Conservation (phyloP, 2,329 filamentous ascomycete species). For the Beauveria bassiana region DNA sequence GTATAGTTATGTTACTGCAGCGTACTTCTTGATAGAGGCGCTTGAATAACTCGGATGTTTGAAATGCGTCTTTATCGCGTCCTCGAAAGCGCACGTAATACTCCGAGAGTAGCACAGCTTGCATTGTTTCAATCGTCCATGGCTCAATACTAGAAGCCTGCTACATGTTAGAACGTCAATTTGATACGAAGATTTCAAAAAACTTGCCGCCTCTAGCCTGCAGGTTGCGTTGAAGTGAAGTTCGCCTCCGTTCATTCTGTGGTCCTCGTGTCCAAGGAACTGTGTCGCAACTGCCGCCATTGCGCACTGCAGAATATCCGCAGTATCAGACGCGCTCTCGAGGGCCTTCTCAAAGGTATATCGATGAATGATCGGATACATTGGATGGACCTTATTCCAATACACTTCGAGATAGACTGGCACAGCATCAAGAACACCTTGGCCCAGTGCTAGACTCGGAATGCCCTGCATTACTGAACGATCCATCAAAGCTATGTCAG, state of each 20-base stretch:
- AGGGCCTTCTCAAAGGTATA: constrained; percentile 33
- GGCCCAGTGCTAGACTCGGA: constrained; percentile 24
- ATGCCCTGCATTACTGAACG: background rate
- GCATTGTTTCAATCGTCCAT: constrained; percentile 44
- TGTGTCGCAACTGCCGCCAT: constrained; percentile 53
- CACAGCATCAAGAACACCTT: constrained; percentile 34
- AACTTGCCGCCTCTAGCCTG: constrained; percentile 42
- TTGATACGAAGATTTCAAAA: background rate
- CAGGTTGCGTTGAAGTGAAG: constrained; percentile 45
- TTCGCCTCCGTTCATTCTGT: constrained; percentile 41
- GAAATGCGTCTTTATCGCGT: constrained; percentile 37
- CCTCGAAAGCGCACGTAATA: constrained; percentile 48
- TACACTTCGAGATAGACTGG: constrained; percentile 45
- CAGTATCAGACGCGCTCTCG: constrained; percentile 23
- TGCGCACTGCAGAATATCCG: constrained; percentile 40
- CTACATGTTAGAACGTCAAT: constrained; percentile 14
- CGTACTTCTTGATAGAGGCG: constrained; percentile 48
- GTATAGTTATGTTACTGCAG: constrained; percentile 15
- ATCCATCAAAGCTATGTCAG: background rate
- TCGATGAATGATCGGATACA: constrained; percentile 44
- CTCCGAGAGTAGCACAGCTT: constrained; percentile 47
- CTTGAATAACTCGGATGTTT: constrained; percentile 41
- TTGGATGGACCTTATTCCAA: constrained; percentile 42
- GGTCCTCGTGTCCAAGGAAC: constrained; percentile 38
- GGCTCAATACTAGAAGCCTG: constrained; percentile 32